Base-by-base conservation (phyloP, 768 basidiomycete genomes). In the Tricholoma hemisulphureum region DNA sequence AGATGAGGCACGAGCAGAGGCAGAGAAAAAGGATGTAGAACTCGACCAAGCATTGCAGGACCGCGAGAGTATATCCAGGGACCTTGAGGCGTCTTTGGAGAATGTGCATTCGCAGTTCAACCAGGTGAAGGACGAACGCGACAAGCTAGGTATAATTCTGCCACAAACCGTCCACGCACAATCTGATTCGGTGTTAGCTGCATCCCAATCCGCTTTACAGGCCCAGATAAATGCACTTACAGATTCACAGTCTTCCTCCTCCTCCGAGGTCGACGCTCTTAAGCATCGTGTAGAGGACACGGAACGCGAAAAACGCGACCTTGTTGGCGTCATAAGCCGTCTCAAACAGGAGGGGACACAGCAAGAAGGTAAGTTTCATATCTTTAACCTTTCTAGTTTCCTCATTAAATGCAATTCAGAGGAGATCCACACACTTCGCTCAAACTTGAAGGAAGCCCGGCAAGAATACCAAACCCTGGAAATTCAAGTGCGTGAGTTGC, bases 301-400 rank as follows among this genome's bases (percentile, higher is more conserved):
- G 1, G 93, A 97, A 61, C 81, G 90, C 54, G 95, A 97, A 77
- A 97, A 97, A 73, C 85, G 93, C 31, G 93, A 95, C 61, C 81
- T 97, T 48, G 78, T 95, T 41, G 84, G 83, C 26, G 89, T 94
- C 43, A 84, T 95, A 4, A 93, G 89, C 69, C 82, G 91, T 53
- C 73, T 94, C 60, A 90, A 93, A 69, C 85, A 91, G 64, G 90
- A 95, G 59, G 77, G 80, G 39, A 66, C 80, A 7, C 84, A 89
- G 66, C 83, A 88, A 53, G 89, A 94, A 59, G 90, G 94, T 93
- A 55, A 55, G 80, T 65, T 6, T 11, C 31, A 45, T n/a, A 45
- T n/a, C 53, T 45, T 57, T 39, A 14, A 29, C 37, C 59, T 35
- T 28, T 37, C 29, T 24, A 28, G 24, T 46, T 29, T n/a, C 51